Evolutionary conservation across 163 green algal genomes (phyloP).

Genomic region (Prototheca cutis): DNA sequence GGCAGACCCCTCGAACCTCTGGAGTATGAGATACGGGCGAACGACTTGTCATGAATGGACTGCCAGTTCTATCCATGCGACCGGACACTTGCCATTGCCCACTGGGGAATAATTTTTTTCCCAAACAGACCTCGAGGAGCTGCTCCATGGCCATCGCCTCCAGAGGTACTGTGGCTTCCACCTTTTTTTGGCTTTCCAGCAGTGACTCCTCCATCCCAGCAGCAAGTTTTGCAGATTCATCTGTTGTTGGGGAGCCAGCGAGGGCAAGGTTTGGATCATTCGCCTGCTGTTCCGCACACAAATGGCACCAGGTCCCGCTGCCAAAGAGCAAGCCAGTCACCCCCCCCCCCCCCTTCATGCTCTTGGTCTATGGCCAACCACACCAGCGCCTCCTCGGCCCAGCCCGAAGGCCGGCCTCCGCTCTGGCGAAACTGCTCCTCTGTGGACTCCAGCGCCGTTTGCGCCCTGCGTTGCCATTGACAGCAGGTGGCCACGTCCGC

Average conservation of each 20-base stretch:
- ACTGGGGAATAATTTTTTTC: not conserved
- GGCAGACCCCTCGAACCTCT: not conserved
- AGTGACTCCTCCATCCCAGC: not conserved
- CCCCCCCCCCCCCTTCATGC: not conserved
- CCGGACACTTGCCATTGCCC: not conserved
- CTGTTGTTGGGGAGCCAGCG: not conserved
- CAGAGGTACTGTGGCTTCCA: not conserved
- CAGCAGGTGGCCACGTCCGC: not conserved
- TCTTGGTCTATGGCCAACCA: constrained; percentile 1
- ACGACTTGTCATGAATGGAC: too few species aligned
- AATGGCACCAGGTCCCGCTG: not conserved
- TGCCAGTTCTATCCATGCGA: too few species aligned
- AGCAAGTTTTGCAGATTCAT: not conserved
- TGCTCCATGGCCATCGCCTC: not conserved
- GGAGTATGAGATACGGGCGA: not conserved
- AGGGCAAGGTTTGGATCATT: not conserved
- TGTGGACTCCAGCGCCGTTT: not conserved
- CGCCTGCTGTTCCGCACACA: not conserved
- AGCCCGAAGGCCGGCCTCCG: not conserved
- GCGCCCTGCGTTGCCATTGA: not conserved
- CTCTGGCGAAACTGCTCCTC: too few species aligned
- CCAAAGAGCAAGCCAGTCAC: not conserved
- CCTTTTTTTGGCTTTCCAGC: not conserved
- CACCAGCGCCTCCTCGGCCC: not conserved
- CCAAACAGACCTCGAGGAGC: not conserved